Percentiles rank a stretch among this genome's conserved stretches.
Evolutionary conservation across 345 rosid species (phyloP).

Genomic region (Mangifera indica): DNA sequence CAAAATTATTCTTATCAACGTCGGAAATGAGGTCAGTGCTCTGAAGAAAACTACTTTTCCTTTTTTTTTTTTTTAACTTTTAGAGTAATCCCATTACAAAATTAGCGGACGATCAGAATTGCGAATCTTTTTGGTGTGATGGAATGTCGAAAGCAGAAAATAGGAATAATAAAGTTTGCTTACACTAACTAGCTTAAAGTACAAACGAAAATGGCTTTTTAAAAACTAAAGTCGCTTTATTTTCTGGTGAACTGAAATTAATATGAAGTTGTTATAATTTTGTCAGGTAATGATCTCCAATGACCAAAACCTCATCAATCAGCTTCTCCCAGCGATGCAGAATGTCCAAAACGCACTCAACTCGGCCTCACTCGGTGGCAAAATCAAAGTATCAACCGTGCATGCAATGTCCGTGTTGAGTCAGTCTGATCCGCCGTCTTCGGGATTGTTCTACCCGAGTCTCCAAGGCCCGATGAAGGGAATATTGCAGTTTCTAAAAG

Average conservation of each 20-base stretch:
- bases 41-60: too few relatives aligned
- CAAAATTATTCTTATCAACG: conserved; percentile 71
- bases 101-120: neutral
- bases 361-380: conserved; percentile 67
- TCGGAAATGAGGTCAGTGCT: conserved; percentile 77
- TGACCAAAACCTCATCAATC: conserved; percentile 64
- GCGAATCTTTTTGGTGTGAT: neutral
- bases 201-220: neutral
- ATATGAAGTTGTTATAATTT: neutral
- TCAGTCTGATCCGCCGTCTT: conserved; percentile 82
- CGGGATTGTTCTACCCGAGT: conserved; percentile 58
- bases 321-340: conserved; percentile 85
- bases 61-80: too few relatives aligned
- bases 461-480: conserved; percentile 58
- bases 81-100: neutral
- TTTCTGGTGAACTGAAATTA: neutral
- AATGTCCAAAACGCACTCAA: conserved; percentile 73
- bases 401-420: conserved; percentile 81
- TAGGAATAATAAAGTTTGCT: neutral
- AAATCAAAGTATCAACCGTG: conserved; percentile 83
- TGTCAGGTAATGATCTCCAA: conserved; percentile 63
- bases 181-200: neutral
- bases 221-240: neutral
- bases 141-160: neutral
- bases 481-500: conserved; percentile 62